Percentiles rank a stretch among this genome's conserved stretches.
These are phyloP conservation scores for Amanita brunnescens DNA, from an alignment of 768 basidiomycete species.

Conservation along the genomic window DNA sequence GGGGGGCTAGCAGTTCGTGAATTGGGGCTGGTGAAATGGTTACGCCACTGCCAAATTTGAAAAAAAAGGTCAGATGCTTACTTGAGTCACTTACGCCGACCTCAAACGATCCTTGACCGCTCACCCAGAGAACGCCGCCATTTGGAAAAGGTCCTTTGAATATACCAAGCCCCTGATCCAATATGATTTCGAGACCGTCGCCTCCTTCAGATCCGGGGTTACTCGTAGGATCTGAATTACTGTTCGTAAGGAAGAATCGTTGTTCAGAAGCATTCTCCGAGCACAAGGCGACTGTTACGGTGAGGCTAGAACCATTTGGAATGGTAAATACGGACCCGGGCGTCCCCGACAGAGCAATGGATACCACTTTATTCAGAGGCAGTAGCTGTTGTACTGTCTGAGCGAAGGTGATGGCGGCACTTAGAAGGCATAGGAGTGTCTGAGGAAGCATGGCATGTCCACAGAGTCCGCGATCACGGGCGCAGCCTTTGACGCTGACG, in stretches of 20 bases:
- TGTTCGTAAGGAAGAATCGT: constrained; percentile 54
- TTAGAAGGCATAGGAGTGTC: constrained; percentile 26
- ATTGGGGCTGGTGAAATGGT: constrained; percentile 30
- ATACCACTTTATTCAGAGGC: constrained; percentile 25
- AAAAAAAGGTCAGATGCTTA: constrained; percentile 11
- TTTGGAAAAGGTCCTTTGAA: constrained; percentile 38
- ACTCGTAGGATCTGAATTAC: constrained; percentile 19
- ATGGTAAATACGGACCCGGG: constrained; percentile 32
- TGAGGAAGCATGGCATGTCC: constrained; percentile 24
- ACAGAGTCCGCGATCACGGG: background rate
- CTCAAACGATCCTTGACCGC: constrained; percentile 42
- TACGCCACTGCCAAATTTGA: background rate
- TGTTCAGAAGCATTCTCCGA: constrained; percentile 24
- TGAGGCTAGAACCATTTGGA: constrained; percentile 29
- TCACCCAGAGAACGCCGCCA: constrained; percentile 48
- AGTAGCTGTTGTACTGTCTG: constrained; percentile 23
- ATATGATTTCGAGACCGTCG: constrained; percentile 36
- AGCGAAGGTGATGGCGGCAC: constrained; percentile 21
- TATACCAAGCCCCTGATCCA: constrained; percentile 40
- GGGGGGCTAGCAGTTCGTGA: constrained; percentile 30
- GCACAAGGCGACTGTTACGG: constrained; percentile 45
- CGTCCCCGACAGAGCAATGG: constrained; percentile 21
- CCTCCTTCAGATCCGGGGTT: constrained; percentile 31
- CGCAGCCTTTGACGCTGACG: background rate
- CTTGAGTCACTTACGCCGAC: constrained; percentile 44